Conservation (phyloP, 2,329 filamentous ascomycete species). For the Cryphonectria radicalis region DNA sequence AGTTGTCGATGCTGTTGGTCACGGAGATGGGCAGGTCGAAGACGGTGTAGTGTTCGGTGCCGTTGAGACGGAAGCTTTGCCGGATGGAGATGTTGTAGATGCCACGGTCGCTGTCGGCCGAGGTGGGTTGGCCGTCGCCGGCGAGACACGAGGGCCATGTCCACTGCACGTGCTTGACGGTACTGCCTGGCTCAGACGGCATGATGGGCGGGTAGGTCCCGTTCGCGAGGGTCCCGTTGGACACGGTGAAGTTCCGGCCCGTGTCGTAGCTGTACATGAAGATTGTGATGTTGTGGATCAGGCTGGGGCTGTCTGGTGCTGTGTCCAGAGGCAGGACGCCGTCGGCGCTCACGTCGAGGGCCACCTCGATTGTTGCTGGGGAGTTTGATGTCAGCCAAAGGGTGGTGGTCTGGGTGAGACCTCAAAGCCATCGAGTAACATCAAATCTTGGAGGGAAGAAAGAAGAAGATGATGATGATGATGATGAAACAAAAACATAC, state of each 20-base stretch:
- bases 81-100: slow-evolving; percentile 74
- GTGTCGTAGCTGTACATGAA: slow-evolving; percentile 69
- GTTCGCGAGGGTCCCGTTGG: slow-evolving; percentile 62
- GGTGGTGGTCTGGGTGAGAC: neutral
- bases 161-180: slow-evolving; percentile 76
- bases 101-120: slow-evolving; percentile 57
- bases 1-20: slow-evolving; percentile 63
- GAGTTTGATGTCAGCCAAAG: slow-evolving; percentile 35
- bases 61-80: slow-evolving; percentile 70
- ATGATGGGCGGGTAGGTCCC: slow-evolving; percentile 66
- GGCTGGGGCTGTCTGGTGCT: slow-evolving; percentile 55
- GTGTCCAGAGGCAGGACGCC: slow-evolving; percentile 65
- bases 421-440: neutral
- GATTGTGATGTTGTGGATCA: slow-evolving; percentile 67
- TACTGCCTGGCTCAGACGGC: slow-evolving; percentile 65
- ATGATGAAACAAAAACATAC: slow-evolving; percentile 44
- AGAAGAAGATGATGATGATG: no score
- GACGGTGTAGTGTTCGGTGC: slow-evolving; percentile 67
- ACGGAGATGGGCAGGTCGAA: slow-evolving; percentile 72
- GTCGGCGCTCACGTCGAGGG: slow-evolving; percentile 69
- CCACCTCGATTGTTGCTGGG: slow-evolving; percentile 62
- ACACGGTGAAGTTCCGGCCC: slow-evolving; percentile 69
- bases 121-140: slow-evolving; percentile 57
- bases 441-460: neutral
- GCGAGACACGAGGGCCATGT: slow-evolving; percentile 71